Evolutionary conservation across 371 early-diverging fungal species (phyloP), one percentile per base, ranked within the genome.

Genomic region (Dichotomocladium elegans): DNA sequence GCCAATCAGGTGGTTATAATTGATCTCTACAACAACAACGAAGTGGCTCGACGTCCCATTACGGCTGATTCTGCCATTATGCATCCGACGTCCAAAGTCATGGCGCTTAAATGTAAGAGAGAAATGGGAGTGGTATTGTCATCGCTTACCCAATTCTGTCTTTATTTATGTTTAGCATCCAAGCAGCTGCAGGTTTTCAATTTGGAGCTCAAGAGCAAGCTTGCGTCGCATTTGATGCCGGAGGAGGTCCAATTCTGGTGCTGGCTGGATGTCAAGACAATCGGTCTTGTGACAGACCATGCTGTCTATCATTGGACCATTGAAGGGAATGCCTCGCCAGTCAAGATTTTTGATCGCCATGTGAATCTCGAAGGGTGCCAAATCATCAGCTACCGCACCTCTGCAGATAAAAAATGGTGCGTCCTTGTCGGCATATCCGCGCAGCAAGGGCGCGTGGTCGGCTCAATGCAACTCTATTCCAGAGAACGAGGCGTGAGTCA

Each of bases 41-140:
- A 92, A 58, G 66, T 93, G 27, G 79, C 88, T 57, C 89, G 94
- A 44, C 77, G 96, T 42, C 95, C 94, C 51, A 98, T 96, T 63
- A 87, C 95, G 28, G 98, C 98, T 5, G 98, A 98, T 62, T 94
- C 96, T 12, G 98, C 94, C 45, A 94, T 98, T 62, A 98, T 98
- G 98, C 91, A 98, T 67, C 97, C 97, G 2, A 84, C 81, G 22
- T 76, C 80, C 56, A 92, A 91, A 68, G 85, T 96, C 46, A 93
- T 98, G 65, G 98, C 98, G 3, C 82, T 98, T 47, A 97, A 96
- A 85, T 86, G 93, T 94, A 72, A 27, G 22, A 26, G 19, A 43
- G 29, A 27, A 5, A 35, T 19, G 27, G 1, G 29, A 8, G 5
- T 19, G 3, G 17, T 2, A 17, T 22, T n/a, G n/a, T n/a, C n/a